Conservation (phyloP, 306 rosid genomes). For the Arachis hypogaea region DNA sequence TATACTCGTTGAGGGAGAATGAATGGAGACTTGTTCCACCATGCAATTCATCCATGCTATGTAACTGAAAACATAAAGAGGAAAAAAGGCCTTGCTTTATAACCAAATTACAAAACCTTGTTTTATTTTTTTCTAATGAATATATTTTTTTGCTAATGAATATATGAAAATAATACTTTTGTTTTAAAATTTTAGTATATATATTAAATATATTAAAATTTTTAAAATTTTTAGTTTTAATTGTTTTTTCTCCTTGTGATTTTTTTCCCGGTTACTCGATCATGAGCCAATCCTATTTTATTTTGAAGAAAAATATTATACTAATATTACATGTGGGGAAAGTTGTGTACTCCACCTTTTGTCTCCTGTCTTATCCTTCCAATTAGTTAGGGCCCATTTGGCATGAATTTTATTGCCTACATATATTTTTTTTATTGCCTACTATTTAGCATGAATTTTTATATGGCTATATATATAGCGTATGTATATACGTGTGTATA, state of each 20-base stretch:
- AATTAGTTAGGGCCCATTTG: neutral
- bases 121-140: too few relatives aligned
- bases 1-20: constrained; percentile 43
- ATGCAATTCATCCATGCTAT: constrained; percentile 37
- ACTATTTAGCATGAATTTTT: neutral
- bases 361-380: neutral
- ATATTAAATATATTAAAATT: too few relatives aligned
- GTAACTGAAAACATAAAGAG: neutral
- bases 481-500: too few relatives aligned
- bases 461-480: too few relatives aligned
- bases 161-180: too few relatives aligned
- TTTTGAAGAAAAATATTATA: too few relatives aligned
- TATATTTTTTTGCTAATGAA: too few relatives aligned
- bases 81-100: constrained; percentile 44
- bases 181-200: too few relatives aligned
- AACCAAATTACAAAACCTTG: constrained; percentile 41
- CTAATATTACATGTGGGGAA: constrained; percentile 27
- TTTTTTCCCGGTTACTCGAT: too few relatives aligned
- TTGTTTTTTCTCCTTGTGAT: neutral
- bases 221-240: too few relatives aligned
- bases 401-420: too few relatives aligned
- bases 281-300: too few relatives aligned
- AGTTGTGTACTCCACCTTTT: constrained; percentile 12
- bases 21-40: constrained; percentile 57
- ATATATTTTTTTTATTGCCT: neutral